Percentiles rank a stretch among this genome's conserved stretches.
These are phyloP conservation scores for Botrytis hyacinthi DNA, from an alignment of 2,329 filamentous ascomycete genomes.

Conservation along the genomic window DNA sequence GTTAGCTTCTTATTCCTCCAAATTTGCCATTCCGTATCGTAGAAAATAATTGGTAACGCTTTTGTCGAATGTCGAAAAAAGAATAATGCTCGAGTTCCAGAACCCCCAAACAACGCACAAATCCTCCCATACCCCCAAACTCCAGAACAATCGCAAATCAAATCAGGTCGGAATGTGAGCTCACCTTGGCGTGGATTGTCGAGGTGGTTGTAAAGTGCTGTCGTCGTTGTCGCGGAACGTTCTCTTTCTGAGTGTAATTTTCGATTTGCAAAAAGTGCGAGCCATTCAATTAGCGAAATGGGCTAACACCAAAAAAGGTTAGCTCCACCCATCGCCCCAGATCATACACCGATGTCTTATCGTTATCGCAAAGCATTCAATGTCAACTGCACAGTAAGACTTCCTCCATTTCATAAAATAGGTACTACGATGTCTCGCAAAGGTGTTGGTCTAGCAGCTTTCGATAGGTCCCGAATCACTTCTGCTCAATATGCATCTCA, in stretches of 20 bases:
- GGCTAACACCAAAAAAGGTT: constrained; percentile 2
- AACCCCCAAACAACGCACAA: neutral
- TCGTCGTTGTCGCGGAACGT: constrained; percentile 23
- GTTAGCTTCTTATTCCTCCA: constrained; percentile 16
- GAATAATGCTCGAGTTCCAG: constrained; percentile 1
- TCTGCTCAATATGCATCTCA: constrained; percentile 88
- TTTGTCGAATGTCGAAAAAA: constrained; percentile 1
- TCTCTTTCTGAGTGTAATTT: constrained; percentile 18
- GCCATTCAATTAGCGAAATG: constrained; percentile 20
- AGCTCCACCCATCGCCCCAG: neutral
- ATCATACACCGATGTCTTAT: constrained; percentile 2
- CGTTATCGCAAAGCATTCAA: constrained; percentile 12
- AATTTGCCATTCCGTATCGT: neutral
- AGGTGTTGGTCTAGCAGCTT: constrained; percentile 86
- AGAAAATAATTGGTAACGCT: neutral
- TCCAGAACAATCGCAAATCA: neutral
- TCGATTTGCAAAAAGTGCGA: constrained; percentile 22
- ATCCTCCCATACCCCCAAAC: constrained; percentile 8
- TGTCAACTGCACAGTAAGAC: neutral
- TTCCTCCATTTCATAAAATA: neutral
- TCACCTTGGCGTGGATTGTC: constrained; percentile 22
- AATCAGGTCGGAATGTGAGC: constrained; percentile 7
- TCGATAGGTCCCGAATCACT: constrained; percentile 79
- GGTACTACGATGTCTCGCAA: constrained; percentile 61
- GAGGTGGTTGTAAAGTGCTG: constrained; percentile 23